Conservation (phyloP, 1,284 basidiomycete genomes). For the Tilletia horrida region DNA sequence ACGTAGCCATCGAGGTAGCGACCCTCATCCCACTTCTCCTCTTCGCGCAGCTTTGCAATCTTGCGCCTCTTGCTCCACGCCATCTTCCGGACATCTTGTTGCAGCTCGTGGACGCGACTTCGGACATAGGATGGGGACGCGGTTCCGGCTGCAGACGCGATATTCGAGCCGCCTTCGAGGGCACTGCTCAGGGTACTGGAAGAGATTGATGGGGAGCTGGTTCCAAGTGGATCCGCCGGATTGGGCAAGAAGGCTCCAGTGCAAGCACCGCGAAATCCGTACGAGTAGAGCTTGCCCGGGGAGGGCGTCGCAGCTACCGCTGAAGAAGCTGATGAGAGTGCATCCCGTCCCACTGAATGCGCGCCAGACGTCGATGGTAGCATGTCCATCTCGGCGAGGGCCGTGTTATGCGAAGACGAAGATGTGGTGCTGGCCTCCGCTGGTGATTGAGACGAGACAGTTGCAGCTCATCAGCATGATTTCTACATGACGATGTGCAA, state of each 20-base stretch:
- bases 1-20: constrained; percentile 28
- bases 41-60: constrained; percentile 19
- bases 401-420: neutral
- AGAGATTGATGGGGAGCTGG: neutral
- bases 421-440: constrained; percentile 7
- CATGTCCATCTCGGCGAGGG: too few species aligned
- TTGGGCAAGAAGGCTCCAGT: neutral
- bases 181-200: neutral
- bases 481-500: too few species aligned
- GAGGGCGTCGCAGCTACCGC: neutral
- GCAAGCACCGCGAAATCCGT: constrained; percentile 7
- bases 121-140: neutral
- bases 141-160: neutral
- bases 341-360: neutral
- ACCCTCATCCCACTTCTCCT: constrained; percentile 31
- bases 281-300: neutral
- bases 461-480: too few species aligned
- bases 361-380: too few species aligned
- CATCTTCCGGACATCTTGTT: constrained; percentile 7
- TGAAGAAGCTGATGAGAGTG: neutral
- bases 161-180: neutral
- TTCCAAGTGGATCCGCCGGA: neutral
- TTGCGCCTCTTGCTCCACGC: constrained; percentile 13
- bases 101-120: neutral
- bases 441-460: neutral